phyloP scores from a whole-genome alignment of 2,329 filamentous ascomycete genomes.

The Ascochyta koolunga region DNA sequence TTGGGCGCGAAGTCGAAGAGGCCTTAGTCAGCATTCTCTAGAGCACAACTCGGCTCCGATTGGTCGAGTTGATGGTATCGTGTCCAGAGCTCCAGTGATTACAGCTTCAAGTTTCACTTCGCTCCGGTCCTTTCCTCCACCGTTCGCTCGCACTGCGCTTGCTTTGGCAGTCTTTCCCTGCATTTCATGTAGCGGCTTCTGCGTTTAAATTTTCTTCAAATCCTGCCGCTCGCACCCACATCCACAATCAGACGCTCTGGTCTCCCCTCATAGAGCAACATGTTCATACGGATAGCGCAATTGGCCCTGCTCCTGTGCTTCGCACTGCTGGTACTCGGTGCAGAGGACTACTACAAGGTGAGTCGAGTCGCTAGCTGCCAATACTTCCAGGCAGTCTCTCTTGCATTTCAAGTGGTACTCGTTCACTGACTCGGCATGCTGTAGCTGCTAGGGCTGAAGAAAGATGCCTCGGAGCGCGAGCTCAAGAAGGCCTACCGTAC shows the following conservation, averaged over 20 bases:
- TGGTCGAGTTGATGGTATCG: conserved; percentile 37
- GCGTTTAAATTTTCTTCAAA: background rate
- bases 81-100: conserved; percentile 31
- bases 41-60: conserved; percentile 37
- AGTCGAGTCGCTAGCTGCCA: conserved; percentile 1
- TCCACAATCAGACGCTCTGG: conserved; percentile 11
- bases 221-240: background rate
- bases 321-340: conserved; percentile 52
- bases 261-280: conserved; percentile 32
- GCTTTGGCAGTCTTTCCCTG: conserved; percentile 21
- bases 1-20: conserved; percentile 25
- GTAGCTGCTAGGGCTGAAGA: conserved; percentile 80
- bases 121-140: conserved; percentile 17
- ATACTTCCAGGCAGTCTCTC: background rate
- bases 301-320: conserved; percentile 52
- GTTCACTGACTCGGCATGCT: conserved; percentile 29
- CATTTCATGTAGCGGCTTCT: conserved; percentile 14
- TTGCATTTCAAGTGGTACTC: background rate
- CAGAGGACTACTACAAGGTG: conserved; percentile 82
- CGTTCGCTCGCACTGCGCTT: conserved; percentile 10
- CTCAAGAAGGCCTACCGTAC: conserved; percentile 93
- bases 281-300: conserved; percentile 53
- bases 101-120: conserved; percentile 16
- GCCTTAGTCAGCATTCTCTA: background rate
- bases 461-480: conserved; percentile 79